Evolutionary conservation across 2,329 filamentous ascomycete species (phyloP).

Genomic region (Colletotrichum spaethianum): DNA sequence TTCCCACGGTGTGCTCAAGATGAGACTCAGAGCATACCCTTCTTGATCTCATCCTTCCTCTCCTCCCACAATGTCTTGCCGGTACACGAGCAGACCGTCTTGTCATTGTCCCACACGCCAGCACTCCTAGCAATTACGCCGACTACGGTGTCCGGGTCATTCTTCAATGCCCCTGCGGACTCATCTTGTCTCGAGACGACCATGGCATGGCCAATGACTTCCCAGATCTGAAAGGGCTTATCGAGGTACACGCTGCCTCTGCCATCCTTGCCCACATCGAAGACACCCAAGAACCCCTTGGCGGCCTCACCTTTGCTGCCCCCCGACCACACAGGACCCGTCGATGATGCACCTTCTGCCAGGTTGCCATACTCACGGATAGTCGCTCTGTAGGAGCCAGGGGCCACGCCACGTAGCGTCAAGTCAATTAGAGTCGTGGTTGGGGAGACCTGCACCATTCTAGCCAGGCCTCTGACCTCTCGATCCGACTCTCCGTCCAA

Average conservation of each 20-base stretch:
- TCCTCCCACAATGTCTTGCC: constrained; percentile 99
- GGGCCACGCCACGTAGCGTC: constrained; percentile 84
- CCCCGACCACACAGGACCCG: constrained; percentile 84
- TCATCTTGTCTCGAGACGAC: constrained; percentile 81
- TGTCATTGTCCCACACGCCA: constrained; percentile 99
- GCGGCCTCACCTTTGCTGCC: constrained; percentile 58
- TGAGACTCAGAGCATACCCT: constrained; percentile 79
- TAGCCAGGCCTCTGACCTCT: constrained; percentile 86
- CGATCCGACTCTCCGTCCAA: constrained; percentile 56
- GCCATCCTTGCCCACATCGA: constrained; percentile 83
- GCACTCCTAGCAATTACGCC: constrained; percentile 96
- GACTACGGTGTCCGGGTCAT: constrained; percentile 88
- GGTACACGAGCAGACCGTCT: constrained; percentile 97
- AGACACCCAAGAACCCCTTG: constrained; percentile 75
- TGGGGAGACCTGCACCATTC: constrained; percentile 92
- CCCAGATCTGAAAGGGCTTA: constrained; percentile 89
- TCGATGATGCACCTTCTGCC: constrained; percentile 84
- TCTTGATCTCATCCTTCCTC: constrained; percentile 87
- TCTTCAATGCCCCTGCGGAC: constrained; percentile 68
- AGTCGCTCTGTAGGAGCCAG: constrained; percentile 86
- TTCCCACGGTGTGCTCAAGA: constrained; percentile 2
- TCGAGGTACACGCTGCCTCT: constrained; percentile 86
- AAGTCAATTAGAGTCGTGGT: constrained; percentile 88
- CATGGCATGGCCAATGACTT: constrained; percentile 94
- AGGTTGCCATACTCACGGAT: constrained; percentile 92